These are phyloP conservation scores for Sugiyamaella grinbergsii DNA, from an alignment of 1,139 yeast genomes.

Conservation along the genomic window DNA sequence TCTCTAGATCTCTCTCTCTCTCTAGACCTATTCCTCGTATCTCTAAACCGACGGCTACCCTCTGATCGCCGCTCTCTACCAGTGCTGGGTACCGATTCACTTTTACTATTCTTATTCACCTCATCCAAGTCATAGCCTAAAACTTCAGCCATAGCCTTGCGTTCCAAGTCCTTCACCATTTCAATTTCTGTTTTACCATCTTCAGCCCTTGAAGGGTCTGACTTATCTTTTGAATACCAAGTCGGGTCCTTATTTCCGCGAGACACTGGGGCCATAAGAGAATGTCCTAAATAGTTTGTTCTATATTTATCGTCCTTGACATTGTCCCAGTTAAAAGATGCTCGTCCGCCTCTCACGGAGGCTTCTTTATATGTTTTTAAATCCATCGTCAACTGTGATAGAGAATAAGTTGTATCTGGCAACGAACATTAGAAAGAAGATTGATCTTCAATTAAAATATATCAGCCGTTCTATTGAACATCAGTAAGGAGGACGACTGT, in stretches of 20 bases:
- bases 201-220: slow-evolving; percentile 11
- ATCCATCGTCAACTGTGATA: too few relatives aligned
- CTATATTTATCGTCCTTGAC: slow-evolving; percentile 37
- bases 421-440: too few relatives aligned
- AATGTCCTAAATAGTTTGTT: slow-evolving; percentile 37
- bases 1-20: slow-evolving; percentile 7
- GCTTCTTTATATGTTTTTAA: slow-evolving; percentile 30
- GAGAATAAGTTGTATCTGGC: neutral
- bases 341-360: slow-evolving; percentile 39
- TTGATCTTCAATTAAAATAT: too few relatives aligned
- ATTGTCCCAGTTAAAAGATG: slow-evolving; percentile 36
- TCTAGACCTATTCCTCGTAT: neutral
- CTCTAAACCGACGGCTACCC: neutral
- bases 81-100: neutral
- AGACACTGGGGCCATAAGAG: slow-evolving; percentile 39
- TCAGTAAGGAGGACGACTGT: too few relatives aligned
- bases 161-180: slow-evolving; percentile 32
- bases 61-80: neutral
- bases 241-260: slow-evolving; percentile 32
- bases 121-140: slow-evolving; percentile 27
- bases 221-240: slow-evolving; percentile 35
- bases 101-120: neutral
- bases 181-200: slow-evolving; percentile 15
- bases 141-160: slow-evolving; percentile 34
- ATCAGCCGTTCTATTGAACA: too few relatives aligned